Percentiles rank a stretch among this genome's conserved stretches.
These are phyloP conservation scores for Acanthamoeba lugdunensis DNA, from an alignment of 208 protist species.

Conservation along the genomic window DNA sequence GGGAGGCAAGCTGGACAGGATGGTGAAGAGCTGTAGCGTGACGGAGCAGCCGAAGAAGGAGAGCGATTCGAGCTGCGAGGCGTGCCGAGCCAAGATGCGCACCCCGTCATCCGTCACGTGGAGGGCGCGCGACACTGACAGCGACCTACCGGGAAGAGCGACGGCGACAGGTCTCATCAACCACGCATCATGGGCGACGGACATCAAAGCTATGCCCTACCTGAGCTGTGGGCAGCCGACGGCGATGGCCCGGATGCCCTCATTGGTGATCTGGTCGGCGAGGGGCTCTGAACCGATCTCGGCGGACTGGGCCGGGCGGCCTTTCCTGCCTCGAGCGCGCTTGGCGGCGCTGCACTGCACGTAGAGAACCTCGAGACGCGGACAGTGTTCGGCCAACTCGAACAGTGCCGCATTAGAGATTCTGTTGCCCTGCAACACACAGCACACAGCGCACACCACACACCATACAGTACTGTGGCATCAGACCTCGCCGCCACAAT, in stretches of 20 bases:
- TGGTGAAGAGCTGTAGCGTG: neutral
- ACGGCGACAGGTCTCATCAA: neutral
- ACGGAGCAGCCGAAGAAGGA: neutral
- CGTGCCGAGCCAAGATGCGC: neutral
- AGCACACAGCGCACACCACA: neutral
- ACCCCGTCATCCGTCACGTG: neutral
- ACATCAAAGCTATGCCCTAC: neutral
- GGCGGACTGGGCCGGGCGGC: neutral
- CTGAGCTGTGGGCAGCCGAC: neutral
- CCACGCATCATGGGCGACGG: neutral
- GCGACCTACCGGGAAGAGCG: neutral
- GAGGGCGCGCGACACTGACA: neutral
- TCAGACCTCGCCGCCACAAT: too few species aligned
- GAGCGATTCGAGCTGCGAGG: neutral
- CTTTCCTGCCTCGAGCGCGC: neutral
- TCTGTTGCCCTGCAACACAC: neutral
- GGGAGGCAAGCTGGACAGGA: neutral
- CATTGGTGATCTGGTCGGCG: neutral
- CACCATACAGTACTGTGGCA: too few species aligned
- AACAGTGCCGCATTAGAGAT: neutral
- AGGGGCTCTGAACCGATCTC: neutral
- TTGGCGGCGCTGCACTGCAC: neutral
- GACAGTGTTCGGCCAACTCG: neutral
- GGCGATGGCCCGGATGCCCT: neutral
- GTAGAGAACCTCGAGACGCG: constrained; percentile 3